Percentiles rank a stretch among this genome's conserved stretches.
Conservation (phyloP, 257 asterid genomes). For the Fraxinus americana region DNA sequence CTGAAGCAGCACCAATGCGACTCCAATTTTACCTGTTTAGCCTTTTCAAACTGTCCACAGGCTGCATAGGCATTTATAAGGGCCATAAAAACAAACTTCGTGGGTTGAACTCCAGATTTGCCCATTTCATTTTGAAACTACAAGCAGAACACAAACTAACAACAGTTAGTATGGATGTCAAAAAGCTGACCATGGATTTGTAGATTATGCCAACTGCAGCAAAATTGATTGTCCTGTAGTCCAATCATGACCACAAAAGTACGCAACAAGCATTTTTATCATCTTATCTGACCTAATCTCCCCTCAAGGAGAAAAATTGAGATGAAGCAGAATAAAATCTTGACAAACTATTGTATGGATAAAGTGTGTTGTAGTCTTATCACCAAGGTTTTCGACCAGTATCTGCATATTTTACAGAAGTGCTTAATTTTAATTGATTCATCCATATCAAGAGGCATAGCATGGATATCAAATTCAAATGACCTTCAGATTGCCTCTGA, state of each 20-base stretch:
- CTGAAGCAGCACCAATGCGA: conserved; percentile 22
- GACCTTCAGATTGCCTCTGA: neutral
- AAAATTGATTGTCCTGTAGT: conserved; percentile 10
- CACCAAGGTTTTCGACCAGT: conserved; percentile 14
- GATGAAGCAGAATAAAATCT: conserved; percentile 14
- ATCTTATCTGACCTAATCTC: conserved; percentile 5
- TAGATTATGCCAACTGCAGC: conserved; percentile 20
- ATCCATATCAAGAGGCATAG: neutral
- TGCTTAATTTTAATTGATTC: neutral
- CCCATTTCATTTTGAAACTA: conserved; percentile 61
- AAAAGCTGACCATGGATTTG: conserved; percentile 9
- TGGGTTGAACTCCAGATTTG: conserved; percentile 46
- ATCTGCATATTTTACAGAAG: neutral
- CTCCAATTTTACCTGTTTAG: conserved; percentile 63
- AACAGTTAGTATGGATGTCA: conserved; percentile 32
- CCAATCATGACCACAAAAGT: neutral
- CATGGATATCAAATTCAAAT: neutral
- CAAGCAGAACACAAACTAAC: conserved; percentile 37
- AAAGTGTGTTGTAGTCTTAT: neutral
- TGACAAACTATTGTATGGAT: neutral
- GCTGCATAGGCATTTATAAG: conserved; percentile 85
- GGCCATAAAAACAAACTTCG: conserved; percentile 75
- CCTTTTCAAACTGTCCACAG: conserved; percentile 69
- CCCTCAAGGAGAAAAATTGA: conserved; percentile 14
- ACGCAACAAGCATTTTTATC: neutral